phyloP scores from a whole-genome alignment of 2,329 filamentous ascomycete genomes.

The Claviceps fusiformis region DNA sequence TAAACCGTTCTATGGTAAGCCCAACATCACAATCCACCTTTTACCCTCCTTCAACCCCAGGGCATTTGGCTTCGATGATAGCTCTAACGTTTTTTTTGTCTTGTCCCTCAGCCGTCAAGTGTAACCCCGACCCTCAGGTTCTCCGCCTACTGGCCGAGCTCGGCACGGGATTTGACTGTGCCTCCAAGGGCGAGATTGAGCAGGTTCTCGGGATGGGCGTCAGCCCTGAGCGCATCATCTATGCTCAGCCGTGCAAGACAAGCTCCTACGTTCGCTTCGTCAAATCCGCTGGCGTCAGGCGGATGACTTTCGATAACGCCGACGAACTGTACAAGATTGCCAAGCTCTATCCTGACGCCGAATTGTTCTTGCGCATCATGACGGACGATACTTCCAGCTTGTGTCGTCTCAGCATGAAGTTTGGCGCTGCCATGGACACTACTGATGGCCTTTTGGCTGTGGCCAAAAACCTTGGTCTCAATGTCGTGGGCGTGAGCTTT shows the following conservation, averaged over 20 bases:
- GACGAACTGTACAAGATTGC: slow-evolving; percentile 98
- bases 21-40: background rate
- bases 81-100: slow-evolving; percentile 1
- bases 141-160: slow-evolving; percentile 76
- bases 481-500: slow-evolving; percentile 92
- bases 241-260: slow-evolving; percentile 98
- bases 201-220: slow-evolving; percentile 73
- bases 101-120: slow-evolving; percentile 67
- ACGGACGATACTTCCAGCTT: slow-evolving; percentile 92
- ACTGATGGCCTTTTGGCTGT: slow-evolving; percentile 64
- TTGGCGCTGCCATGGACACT: slow-evolving; percentile 77
- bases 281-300: slow-evolving; percentile 69
- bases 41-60: background rate
- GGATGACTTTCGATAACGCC: slow-evolving; percentile 99
- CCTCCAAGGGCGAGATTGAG: slow-evolving; percentile 95
- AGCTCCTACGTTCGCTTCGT: slow-evolving; percentile 94
- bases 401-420: slow-evolving; percentile 94
- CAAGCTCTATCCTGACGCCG: slow-evolving; percentile 74
- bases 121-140: slow-evolving; percentile 87
- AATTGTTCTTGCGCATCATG: slow-evolving; percentile 86
- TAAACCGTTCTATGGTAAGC: slow-evolving; percentile 86
- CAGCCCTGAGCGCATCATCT: slow-evolving; percentile 86
- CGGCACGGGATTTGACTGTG: slow-evolving; percentile 94
- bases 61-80: background rate
- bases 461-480: slow-evolving; percentile 70